A percentile compares a stretch with the other conserved stretches of the same genome.
These are phyloP conservation scores for Golubevia sp. DNA, from an alignment of 1,284 basidiomycete genomes.

Conservation along the genomic window DNA sequence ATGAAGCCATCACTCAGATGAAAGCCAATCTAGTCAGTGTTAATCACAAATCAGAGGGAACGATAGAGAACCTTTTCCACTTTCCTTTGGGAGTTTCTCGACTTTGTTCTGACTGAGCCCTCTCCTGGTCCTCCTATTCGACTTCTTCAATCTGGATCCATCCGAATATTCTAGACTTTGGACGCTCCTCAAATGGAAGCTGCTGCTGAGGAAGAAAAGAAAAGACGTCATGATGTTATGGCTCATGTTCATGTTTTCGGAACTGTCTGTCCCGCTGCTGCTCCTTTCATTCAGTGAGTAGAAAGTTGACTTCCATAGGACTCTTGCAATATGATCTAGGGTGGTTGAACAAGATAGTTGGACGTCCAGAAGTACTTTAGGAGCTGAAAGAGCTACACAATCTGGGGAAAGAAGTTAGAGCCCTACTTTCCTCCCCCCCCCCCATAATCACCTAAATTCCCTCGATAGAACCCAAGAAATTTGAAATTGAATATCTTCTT, in stretches of 20 bases:
- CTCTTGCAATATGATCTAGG: too few species aligned
- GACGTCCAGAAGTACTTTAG: too few species aligned
- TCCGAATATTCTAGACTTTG: slow-evolving; percentile 67
- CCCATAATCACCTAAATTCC: too few species aligned
- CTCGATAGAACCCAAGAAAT: too few species aligned
- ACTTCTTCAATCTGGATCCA: neutral
- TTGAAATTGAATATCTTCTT: too few species aligned
- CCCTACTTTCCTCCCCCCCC: too few species aligned
- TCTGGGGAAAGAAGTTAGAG: too few species aligned
- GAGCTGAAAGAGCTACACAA: too few species aligned
- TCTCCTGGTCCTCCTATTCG: neutral
- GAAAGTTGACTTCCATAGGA: too few species aligned
- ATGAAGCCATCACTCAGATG: slow-evolving; percentile 94
- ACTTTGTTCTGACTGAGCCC: neutral
- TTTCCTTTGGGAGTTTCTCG: neutral
- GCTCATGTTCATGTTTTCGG: slow-evolving; percentile 98
- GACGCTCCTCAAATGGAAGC: slow-evolving; percentile 88
- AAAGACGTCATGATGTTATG: slow-evolving; percentile 98
- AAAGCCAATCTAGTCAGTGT: slow-evolving; percentile 77
- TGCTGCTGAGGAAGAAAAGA: slow-evolving; percentile 94
- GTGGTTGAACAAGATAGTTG: too few species aligned
- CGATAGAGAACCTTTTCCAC: too few species aligned
- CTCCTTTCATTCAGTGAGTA: slow-evolving; percentile 98
- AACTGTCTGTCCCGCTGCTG: slow-evolving; percentile 87
- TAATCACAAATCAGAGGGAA: too few species aligned